phyloP scores from a whole-genome alignment of 192 early-diverging fungal genomes.

The Entomortierella parvispora region DNA sequence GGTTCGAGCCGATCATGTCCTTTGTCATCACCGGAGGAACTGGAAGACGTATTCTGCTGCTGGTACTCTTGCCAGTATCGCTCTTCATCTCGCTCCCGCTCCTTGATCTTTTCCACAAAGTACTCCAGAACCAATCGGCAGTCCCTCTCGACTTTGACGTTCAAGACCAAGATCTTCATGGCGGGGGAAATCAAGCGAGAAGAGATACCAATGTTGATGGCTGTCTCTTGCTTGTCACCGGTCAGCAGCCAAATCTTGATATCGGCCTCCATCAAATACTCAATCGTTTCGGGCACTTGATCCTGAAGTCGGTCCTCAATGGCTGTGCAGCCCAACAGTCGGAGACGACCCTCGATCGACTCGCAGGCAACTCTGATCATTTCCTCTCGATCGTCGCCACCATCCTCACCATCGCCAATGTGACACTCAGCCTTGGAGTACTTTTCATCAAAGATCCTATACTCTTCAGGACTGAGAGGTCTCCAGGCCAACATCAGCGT shows the following conservation, averaged over 20 bases:
- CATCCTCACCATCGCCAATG: slow-evolving; percentile 39
- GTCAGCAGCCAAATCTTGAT: slow-evolving; percentile 98
- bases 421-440: slow-evolving; percentile 74
- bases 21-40: too few relatives aligned
- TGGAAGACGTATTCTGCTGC: neutral
- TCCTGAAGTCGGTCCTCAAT: slow-evolving; percentile 98
- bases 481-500: slow-evolving; percentile 93
- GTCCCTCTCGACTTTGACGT: slow-evolving; percentile 85
- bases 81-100: slow-evolving; percentile 44
- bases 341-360: slow-evolving; percentile 88
- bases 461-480: slow-evolving; percentile 85
- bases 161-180: slow-evolving; percentile 91
- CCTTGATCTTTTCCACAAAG: slow-evolving; percentile 57
- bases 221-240: slow-evolving; percentile 96
- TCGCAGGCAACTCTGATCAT: slow-evolving; percentile 88
- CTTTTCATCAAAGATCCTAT: slow-evolving; percentile 77
- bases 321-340: slow-evolving; percentile 91
- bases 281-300: slow-evolving; percentile 95
- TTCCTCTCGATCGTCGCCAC: slow-evolving; percentile 72
- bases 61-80: slow-evolving; percentile 39
- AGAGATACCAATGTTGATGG: slow-evolving; percentile 96
- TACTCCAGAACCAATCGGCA: slow-evolving; percentile 86
- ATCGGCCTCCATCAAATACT: slow-evolving; percentile 87
- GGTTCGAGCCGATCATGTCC: slow-evolving; percentile 11
- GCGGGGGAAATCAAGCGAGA: slow-evolving; percentile 93